Conservation (phyloP, 129 eudicot genomes). For the Tagetes erecta region DNA sequence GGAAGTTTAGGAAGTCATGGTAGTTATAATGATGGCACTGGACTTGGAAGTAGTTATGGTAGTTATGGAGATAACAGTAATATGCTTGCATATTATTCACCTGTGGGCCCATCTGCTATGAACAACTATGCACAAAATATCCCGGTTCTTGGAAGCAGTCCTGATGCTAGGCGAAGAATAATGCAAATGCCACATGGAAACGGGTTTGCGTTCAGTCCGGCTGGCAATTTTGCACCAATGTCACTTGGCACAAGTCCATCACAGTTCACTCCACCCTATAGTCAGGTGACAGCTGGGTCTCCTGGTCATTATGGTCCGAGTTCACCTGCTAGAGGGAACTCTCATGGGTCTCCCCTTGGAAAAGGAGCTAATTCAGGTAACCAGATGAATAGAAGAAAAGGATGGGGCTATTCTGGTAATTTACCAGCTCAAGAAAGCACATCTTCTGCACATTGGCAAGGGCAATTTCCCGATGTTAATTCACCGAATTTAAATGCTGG, state of each 20-base stretch:
- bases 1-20: constrained; percentile 98
- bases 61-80: constrained; percentile 88
- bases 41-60: constrained; percentile 87
- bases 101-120: constrained; percentile 91
- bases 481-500: constrained; percentile 43
- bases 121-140: constrained; percentile 59
- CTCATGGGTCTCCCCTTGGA: constrained; percentile 93
- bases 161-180: constrained; percentile 71
- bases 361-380: constrained; percentile 53
- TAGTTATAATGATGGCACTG: constrained; percentile 73
- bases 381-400: constrained; percentile 68
- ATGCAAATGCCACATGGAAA: constrained; percentile 68
- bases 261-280: constrained; percentile 90
- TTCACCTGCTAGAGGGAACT: constrained; percentile 80
- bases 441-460: constrained; percentile 59
- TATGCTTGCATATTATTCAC: constrained; percentile 72
- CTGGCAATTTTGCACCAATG: constrained; percentile 80
- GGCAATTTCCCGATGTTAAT: constrained; percentile 49
- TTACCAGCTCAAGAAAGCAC: constrained; percentile 57
- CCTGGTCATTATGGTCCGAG: constrained; percentile 92
- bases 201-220: constrained; percentile 82
- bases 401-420: constrained; percentile 64
- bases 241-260: constrained; percentile 99
- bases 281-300: constrained; percentile 73
- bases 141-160: constrained; percentile 75